Percentiles rank a stretch among this genome's conserved stretches.
phyloP scores from a whole-genome alignment of 768 basidiomycete genomes.

The Agrocybe pediades region DNA sequence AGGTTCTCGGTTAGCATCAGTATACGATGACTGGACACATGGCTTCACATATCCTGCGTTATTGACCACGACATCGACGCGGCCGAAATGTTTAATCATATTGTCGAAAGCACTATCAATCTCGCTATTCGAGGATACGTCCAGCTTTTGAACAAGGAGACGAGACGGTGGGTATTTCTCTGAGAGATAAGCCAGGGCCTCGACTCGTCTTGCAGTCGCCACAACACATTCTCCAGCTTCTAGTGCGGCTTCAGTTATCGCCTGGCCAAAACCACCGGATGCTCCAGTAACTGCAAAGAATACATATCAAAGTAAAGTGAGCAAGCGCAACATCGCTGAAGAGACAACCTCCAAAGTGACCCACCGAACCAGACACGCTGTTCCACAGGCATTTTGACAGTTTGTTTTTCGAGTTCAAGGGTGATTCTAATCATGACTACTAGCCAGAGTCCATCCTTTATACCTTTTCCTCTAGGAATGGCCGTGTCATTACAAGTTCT shows the following conservation, averaged over 20 bases:
- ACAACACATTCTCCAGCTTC: constrained; percentile 28
- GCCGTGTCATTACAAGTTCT: too few species aligned
- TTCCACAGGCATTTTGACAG: neutral
- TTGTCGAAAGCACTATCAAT: constrained; percentile 33
- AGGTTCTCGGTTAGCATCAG: neutral
- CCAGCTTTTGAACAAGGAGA: constrained; percentile 30
- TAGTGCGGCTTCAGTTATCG: constrained; percentile 31
- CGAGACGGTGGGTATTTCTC: constrained; percentile 16
- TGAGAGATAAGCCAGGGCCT: constrained; percentile 20
- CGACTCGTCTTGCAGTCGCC: constrained; percentile 31
- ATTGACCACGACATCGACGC: constrained; percentile 47
- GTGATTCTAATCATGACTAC: too few species aligned
- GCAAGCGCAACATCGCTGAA: too few species aligned
- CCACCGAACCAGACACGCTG: neutral
- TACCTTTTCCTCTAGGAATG: too few species aligned
- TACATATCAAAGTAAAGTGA: neutral
- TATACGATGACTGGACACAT: neutral
- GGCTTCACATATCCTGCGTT: constrained; percentile 37
- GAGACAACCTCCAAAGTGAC: neutral
- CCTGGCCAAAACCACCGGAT: constrained; percentile 32
- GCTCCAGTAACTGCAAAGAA: constrained; percentile 31
- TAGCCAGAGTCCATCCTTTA: too few species aligned
- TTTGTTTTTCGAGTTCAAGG: too few species aligned
- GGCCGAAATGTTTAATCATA: constrained; percentile 36
- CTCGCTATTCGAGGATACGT: constrained; percentile 30